These are phyloP conservation scores for Aspergillus felis DNA, from an alignment of 2,329 filamentous ascomycete genomes.

Conservation along the genomic window DNA sequence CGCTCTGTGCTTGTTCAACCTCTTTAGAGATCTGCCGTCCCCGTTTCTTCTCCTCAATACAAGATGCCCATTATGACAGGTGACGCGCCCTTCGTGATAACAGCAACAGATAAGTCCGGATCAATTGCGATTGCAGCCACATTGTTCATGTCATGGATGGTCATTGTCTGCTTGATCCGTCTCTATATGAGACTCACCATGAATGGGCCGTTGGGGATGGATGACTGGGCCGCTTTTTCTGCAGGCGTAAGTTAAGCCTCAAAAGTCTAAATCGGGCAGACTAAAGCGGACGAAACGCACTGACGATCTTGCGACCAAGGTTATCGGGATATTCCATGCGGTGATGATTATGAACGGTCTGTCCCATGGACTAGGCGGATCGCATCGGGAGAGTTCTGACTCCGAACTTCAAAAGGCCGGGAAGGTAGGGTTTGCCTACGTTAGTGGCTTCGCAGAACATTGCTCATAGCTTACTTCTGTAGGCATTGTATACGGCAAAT, in stretches of 20 bases:
- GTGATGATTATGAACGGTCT: constrained; percentile 18
- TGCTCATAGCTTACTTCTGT: neutral
- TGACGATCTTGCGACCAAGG: constrained; percentile 1
- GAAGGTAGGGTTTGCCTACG: constrained; percentile 6
- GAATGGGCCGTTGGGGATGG: constrained; percentile 20
- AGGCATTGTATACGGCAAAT: constrained; percentile 12
- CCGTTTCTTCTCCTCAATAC: neutral
- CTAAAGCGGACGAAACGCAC: neutral
- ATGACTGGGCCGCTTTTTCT: constrained; percentile 17
- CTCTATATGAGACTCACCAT: constrained; percentile 21
- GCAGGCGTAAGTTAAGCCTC: constrained; percentile 11
- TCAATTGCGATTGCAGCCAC: constrained; percentile 14
- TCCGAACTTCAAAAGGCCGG: constrained; percentile 6
- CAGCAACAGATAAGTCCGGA: constrained; percentile 14
- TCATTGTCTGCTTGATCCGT: constrained; percentile 13
- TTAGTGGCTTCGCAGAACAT: neutral
- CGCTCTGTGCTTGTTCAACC: neutral
- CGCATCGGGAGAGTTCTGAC: neutral
- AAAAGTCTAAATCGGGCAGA: too few relatives aligned
- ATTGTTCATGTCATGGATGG: constrained; percentile 22
- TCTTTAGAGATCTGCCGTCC: neutral
- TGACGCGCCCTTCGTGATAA: constrained; percentile 10
- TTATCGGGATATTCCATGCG: constrained; percentile 20
- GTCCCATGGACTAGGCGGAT: constrained; percentile 21
- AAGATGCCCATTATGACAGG: constrained; percentile 6